Conservation (phyloP, 2,329 filamentous ascomycete genomes). For the Sphaceloma murrayae region DNA sequence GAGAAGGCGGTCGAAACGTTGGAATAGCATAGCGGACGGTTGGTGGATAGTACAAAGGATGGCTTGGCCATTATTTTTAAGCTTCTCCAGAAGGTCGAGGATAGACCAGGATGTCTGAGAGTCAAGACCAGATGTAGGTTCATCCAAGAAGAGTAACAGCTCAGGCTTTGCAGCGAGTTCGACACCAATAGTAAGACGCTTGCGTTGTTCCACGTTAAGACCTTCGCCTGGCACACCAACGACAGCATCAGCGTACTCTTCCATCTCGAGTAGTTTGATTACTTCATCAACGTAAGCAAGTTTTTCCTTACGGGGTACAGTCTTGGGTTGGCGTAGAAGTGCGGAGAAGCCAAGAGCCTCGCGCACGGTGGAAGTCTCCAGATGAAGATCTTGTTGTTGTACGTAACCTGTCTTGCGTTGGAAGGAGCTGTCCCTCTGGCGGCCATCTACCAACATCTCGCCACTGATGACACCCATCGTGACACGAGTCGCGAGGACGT, state of each 20-base stretch:
- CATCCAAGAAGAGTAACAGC: slow-evolving; percentile 82
- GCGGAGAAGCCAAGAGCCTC: slow-evolving; percentile 84
- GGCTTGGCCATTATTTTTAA: slow-evolving; percentile 80
- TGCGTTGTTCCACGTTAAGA: slow-evolving; percentile 58
- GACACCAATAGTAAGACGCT: slow-evolving; percentile 87
- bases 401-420: slow-evolving; percentile 89
- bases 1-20: slow-evolving; percentile 74
- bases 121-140: slow-evolving; percentile 89
- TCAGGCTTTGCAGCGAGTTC: slow-evolving; percentile 88
- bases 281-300: slow-evolving; percentile 81
- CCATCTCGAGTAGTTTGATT: slow-evolving; percentile 83
- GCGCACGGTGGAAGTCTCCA: slow-evolving; percentile 74
- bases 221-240: slow-evolving; percentile 82
- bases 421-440: slow-evolving; percentile 67
- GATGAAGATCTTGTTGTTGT: slow-evolving; percentile 84
- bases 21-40: slow-evolving; percentile 90
- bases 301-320: slow-evolving; percentile 66
- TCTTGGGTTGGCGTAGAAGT: slow-evolving; percentile 68
- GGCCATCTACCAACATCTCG: slow-evolving; percentile 75
- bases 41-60: slow-evolving; percentile 98
- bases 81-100: slow-evolving; percentile 74
- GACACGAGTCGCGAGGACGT: slow-evolving; percentile 74
- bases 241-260: slow-evolving; percentile 78
- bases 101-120: slow-evolving; percentile 92
- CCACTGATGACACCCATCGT: slow-evolving; percentile 84